Conservation (phyloP, 1,139 yeast species). For the Blastobotrys elegans region DNA sequence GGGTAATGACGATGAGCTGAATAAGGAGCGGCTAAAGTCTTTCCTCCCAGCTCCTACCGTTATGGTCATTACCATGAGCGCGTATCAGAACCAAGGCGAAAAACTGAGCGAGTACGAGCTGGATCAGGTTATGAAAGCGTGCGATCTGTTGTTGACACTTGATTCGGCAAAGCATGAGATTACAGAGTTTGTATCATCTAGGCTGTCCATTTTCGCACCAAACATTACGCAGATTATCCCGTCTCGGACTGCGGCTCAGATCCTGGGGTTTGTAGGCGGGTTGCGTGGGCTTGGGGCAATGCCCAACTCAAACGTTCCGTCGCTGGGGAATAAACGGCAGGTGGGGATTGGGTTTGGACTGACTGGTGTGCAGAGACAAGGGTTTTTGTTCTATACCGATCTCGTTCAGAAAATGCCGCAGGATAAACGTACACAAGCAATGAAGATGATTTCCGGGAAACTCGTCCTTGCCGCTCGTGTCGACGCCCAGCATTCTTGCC, state of each 20-base stretch:
- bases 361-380: conserved; percentile 51
- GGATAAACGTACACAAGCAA: conserved; percentile 60
- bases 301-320: conserved; percentile 80
- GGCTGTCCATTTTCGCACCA: conserved; percentile 66
- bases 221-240: conserved; percentile 73
- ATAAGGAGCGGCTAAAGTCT: conserved; percentile 33
- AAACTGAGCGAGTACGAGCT: conserved; percentile 39
- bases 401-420: conserved; percentile 45
- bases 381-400: conserved; percentile 42
- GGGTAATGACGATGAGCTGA: conserved; percentile 40
- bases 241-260: conserved; percentile 65
- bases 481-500: conserved; percentile 46
- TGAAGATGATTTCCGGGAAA: conserved; percentile 77
- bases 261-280: conserved; percentile 69
- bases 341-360: conserved; percentile 43
- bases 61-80: conserved; percentile 70
- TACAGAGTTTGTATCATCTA: conserved; percentile 51
- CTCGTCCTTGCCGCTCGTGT: conserved; percentile 78
- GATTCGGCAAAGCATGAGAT: conserved; percentile 43
- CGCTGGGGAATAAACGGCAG: conserved; percentile 63
- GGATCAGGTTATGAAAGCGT: conserved; percentile 41
- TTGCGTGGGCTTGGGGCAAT: conserved; percentile 60
- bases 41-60: conserved; percentile 59
- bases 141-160: conserved; percentile 46
- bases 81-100: conserved; percentile 42